phyloP scores from a whole-genome alignment of 23 red algal species.

The Gracilariopsis chorda region DNA sequence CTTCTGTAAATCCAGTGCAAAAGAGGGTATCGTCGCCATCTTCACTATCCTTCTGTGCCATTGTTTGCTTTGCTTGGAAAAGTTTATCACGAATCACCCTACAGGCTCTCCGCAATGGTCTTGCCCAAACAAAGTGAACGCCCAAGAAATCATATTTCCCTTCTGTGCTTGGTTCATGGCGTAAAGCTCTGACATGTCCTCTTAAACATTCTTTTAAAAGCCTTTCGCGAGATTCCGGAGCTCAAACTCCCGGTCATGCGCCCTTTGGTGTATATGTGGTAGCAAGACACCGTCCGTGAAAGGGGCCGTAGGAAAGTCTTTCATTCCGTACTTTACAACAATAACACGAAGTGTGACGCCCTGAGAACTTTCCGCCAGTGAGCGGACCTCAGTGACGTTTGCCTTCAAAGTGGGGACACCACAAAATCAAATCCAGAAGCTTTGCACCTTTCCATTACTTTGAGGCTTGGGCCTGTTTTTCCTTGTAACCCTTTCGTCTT shows the following conservation, averaged over 20 bases:
- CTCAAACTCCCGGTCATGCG: not conserved
- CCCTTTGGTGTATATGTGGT: not conserved
- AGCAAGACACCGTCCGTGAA: not conserved
- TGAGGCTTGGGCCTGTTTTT: too few relatives aligned
- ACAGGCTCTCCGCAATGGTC: not conserved
- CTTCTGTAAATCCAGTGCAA: not conserved
- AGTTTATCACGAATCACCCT: conserved; percentile 14
- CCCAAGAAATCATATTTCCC: conserved; percentile 7
- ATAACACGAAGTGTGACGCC: not conserved
- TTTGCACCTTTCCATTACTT: too few relatives aligned
- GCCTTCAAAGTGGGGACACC: too few relatives aligned
- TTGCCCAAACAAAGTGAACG: not conserved
- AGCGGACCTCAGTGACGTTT: not conserved
- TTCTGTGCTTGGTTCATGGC: not conserved
- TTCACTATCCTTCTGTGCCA: not conserved
- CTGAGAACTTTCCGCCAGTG: not conserved
- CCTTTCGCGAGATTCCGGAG: not conserved
- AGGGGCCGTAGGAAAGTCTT: not conserved
- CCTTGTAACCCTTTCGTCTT: not conserved
- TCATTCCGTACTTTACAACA: not conserved
- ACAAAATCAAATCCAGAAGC: too few relatives aligned
- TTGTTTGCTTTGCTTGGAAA: conserved; percentile 9
- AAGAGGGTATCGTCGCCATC: conserved; percentile 7
- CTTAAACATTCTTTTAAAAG: not conserved
- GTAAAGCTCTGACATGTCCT: not conserved